Conservation (phyloP, 225 moss, liverwort and hornwort genomes). For the Anthoceros angustus region DNA sequence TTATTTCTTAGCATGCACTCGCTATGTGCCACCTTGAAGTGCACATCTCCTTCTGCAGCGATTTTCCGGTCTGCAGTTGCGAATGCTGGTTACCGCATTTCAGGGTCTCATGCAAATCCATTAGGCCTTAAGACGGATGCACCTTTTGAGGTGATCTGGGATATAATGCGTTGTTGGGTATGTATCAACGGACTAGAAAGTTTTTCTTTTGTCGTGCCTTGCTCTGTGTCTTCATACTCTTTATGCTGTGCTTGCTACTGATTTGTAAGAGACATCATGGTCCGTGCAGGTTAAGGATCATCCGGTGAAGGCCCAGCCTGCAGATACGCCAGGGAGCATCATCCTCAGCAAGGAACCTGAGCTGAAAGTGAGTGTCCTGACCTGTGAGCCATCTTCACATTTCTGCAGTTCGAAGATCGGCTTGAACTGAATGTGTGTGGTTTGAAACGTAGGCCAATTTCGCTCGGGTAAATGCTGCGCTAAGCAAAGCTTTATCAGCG, state of each 20-base stretch:
- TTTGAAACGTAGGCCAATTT: constrained; percentile 37
- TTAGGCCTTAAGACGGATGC: constrained; percentile 92
- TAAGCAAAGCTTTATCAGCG: constrained; percentile 74
- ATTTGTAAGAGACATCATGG: background rate
- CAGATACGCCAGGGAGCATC: constrained; percentile 59
- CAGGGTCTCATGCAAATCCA: constrained; percentile 90
- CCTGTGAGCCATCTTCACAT: background rate
- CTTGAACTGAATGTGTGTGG: background rate
- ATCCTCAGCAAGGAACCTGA: constrained; percentile 76
- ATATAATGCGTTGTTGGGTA: constrained; percentile 99
- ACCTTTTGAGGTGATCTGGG: constrained; percentile 85
- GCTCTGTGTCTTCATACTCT: background rate
- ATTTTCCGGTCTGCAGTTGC: constrained; percentile 91
- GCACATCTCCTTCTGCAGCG: constrained; percentile 83
- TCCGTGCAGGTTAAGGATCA: constrained; percentile 63
- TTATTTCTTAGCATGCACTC: constrained; percentile 73
- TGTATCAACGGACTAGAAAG: constrained; percentile 8
- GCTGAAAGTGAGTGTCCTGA: constrained; percentile 30
- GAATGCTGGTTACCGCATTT: constrained; percentile 86
- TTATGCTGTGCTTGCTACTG: background rate
- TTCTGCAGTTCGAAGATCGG: background rate
- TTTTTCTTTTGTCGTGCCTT: background rate
- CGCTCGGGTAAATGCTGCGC: constrained; percentile 76
- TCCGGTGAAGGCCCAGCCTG: constrained; percentile 68
- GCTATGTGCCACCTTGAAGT: constrained; percentile 92